These are phyloP conservation scores for Diplosphaera chodatii DNA, from an alignment of 139 green algal genomes.

Conservation along the genomic window DNA sequence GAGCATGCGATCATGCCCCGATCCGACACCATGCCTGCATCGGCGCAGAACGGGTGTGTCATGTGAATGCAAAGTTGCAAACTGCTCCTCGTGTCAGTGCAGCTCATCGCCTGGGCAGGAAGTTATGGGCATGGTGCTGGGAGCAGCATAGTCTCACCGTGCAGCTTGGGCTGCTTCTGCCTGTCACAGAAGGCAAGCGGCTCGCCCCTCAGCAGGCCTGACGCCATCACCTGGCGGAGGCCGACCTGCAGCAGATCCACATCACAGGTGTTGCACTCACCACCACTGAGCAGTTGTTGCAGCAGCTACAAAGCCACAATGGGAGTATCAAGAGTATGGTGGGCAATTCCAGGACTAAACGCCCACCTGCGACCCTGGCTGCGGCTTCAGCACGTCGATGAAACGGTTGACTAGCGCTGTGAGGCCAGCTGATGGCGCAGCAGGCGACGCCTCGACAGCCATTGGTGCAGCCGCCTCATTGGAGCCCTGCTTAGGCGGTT, in stretches of 20 bases:
- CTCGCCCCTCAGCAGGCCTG: conserved; percentile 25
- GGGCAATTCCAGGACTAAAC: too few species aligned
- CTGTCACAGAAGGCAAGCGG: conserved; percentile 24
- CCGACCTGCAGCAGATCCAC: conserved; percentile 2
- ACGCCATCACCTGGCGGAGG: conserved; percentile 34
- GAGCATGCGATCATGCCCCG: conserved; percentile 31
- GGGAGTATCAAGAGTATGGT: too few species aligned
- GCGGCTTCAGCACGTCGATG: not conserved
- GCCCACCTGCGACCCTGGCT: not conserved
- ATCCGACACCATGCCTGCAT: conserved; percentile 20
- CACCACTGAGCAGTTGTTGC: too few species aligned
- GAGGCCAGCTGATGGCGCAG: not conserved
- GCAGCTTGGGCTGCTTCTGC: not conserved
- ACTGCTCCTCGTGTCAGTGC: not conserved
- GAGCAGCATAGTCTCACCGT: not conserved
- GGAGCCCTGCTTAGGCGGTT: too few species aligned
- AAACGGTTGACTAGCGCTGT: not conserved
- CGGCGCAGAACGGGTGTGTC: conserved; percentile 2
- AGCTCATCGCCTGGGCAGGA: not conserved
- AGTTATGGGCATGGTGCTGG: not conserved
- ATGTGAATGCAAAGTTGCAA: not conserved
- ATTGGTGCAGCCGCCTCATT: too few species aligned
- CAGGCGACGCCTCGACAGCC: not conserved
- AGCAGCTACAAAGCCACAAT: too few species aligned
- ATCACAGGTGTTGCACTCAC: not conserved